phyloP scores from a whole-genome alignment of 2,329 filamentous ascomycete genomes.

The Ramularia endophylla region DNA sequence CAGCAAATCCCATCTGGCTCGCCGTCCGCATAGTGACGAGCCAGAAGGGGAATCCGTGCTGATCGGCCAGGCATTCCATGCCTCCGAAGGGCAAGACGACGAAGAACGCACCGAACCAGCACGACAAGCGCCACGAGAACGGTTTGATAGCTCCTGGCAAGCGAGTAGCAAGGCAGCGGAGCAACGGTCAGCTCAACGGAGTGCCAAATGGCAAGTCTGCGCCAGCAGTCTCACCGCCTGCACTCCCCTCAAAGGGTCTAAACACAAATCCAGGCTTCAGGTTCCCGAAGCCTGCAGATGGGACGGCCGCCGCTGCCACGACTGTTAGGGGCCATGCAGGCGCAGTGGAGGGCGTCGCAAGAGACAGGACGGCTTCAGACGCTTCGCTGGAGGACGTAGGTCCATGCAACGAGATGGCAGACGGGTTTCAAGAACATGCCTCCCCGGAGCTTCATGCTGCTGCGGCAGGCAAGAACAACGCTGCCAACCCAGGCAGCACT shows the following conservation, averaged over 20 bases:
- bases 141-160: conserved; percentile 74
- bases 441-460: conserved; percentile 23
- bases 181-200: conserved; percentile 41
- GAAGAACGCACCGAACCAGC: conserved; percentile 39
- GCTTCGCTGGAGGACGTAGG: conserved; percentile 36
- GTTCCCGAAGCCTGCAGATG: conserved; percentile 28
- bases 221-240: conserved; percentile 32
- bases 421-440: conserved; percentile 23
- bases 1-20: conserved; percentile 25
- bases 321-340: conserved; percentile 22
- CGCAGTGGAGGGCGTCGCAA: conserved; percentile 20
- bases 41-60: conserved; percentile 19
- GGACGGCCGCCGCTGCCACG: conserved; percentile 12
- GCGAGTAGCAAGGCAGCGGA: conserved; percentile 50
- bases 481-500: conserved; percentile 65
- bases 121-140: conserved; percentile 70
- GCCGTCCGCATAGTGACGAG: conserved; percentile 24
- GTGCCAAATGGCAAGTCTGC: conserved; percentile 35
- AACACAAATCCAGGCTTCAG: conserved; percentile 29
- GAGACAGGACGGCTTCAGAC: conserved; percentile 39
- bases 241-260: conserved; percentile 35
- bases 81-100: conserved; percentile 42
- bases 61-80: conserved; percentile 33
- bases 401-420: conserved; percentile 24
- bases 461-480: conserved; percentile 42